A percentile compares a stretch with the other conserved stretches of the same genome.
phyloP scores from a whole-genome alignment of 2,329 filamentous ascomycete genomes.

The Karstenula rhodostoma region DNA sequence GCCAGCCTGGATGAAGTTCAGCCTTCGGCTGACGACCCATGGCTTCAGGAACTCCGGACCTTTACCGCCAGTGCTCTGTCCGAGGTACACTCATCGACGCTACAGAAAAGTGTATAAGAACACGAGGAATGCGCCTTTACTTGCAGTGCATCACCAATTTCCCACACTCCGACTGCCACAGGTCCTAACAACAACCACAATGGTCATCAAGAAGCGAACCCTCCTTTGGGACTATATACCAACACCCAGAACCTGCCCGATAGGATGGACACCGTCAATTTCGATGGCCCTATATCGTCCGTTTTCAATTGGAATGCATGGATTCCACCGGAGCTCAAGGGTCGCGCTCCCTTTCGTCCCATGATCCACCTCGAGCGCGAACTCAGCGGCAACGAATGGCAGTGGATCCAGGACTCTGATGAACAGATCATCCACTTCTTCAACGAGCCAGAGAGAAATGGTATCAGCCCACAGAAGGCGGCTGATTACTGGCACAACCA shows the following conservation, averaged over 20 bases:
- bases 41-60: constrained; percentile 1
- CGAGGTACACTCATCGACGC: not conserved
- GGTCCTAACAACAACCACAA: not conserved
- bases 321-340: constrained; percentile 50
- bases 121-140: not conserved
- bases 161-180: not conserved
- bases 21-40: not conserved
- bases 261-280: constrained; percentile 41
- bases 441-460: constrained; percentile 57
- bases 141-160: not conserved
- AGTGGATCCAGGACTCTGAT: constrained; percentile 36
- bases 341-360: constrained; percentile 51
- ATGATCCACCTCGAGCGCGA: constrained; percentile 53
- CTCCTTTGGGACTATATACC: constrained; percentile 24
- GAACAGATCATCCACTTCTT: constrained; percentile 54
- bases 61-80: not conserved
- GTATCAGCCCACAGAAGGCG: constrained; percentile 47
- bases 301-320: constrained; percentile 56
- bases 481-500: constrained; percentile 50
- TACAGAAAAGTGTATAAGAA: not conserved
- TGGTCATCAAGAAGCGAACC: constrained; percentile 21
- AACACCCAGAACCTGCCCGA: constrained; percentile 21
- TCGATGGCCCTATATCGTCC: constrained; percentile 41
- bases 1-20: not conserved
- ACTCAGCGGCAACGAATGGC: constrained; percentile 52